A percentile compares a stretch with the other conserved stretches of the same genome.
Evolutionary conservation across 2,329 filamentous ascomycete genomes (phyloP).

Genomic region (Aspergillus clavatus): DNA sequence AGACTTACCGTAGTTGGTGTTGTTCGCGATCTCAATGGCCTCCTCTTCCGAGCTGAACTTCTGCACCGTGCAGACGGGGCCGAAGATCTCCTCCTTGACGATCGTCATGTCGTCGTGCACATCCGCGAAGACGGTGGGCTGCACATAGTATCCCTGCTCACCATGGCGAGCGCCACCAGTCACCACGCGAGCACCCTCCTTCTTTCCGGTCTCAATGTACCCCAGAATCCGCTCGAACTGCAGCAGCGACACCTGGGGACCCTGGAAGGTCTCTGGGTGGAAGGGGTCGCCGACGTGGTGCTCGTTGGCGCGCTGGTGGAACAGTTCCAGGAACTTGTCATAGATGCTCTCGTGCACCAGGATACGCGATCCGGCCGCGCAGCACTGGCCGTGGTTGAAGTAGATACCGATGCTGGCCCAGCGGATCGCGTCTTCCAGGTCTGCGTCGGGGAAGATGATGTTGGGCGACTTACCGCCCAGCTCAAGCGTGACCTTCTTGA

Average conservation of each 20-base stretch:
- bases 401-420: conserved; percentile 26
- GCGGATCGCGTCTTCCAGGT: conserved; percentile 24
- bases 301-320: conserved; percentile 67
- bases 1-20: conserved; percentile 60
- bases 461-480: conserved; percentile 26
- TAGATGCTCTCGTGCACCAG: conserved; percentile 24
- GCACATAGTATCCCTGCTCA: conserved; percentile 77
- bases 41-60: conserved; percentile 71
- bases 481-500: conserved; percentile 60
- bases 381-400: conserved; percentile 26
- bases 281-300: conserved; percentile 82
- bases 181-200: conserved; percentile 60
- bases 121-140: conserved; percentile 76
- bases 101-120: conserved; percentile 67
- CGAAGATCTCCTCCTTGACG: conserved; percentile 75
- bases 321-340: conserved; percentile 60
- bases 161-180: conserved; percentile 66
- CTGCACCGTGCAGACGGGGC: conserved; percentile 68
- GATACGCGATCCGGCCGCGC: conserved; percentile 22
- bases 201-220: conserved; percentile 60
- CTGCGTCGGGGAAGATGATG: conserved; percentile 24
- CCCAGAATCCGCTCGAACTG: conserved; percentile 84
- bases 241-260: conserved; percentile 73
- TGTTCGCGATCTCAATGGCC: conserved; percentile 65
- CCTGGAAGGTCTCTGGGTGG: conserved; percentile 72